These are phyloP conservation scores for Periconia sp. DNA, from an alignment of 2,329 filamentous ascomycete species.

Conservation along the genomic window DNA sequence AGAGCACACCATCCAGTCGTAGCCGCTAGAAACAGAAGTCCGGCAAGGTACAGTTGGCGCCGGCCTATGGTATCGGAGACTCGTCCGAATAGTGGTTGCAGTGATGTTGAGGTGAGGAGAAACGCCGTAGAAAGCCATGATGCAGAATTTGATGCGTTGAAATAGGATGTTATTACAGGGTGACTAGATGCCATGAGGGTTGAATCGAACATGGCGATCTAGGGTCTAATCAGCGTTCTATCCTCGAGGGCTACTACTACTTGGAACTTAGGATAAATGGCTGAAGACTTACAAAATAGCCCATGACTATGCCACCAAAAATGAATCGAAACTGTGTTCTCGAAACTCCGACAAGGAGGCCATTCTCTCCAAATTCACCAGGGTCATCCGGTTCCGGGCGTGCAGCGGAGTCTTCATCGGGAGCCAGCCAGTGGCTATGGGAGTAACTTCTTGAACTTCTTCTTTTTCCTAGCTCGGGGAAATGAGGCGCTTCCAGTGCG, in stretches of 20 bases:
- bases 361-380: conserved; percentile 36
- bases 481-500: conserved; percentile 27
- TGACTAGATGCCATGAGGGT: conserved; percentile 84
- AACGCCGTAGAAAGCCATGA: conserved; percentile 85
- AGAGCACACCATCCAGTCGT: conserved; percentile 74
- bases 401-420: conserved; percentile 25
- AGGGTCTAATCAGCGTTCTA: conserved; percentile 28
- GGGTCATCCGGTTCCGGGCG: conserved; percentile 25
- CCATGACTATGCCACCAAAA: conserved; percentile 44
- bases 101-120: conserved; percentile 75
- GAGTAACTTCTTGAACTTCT: conserved; percentile 27
- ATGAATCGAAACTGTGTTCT: conserved; percentile 43
- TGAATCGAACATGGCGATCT: conserved; percentile 67
- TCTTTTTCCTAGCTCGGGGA: conserved; percentile 29
- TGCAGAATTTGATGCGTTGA: conserved; percentile 76
- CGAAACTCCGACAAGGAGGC: conserved; percentile 40
- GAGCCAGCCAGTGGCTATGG: conserved; percentile 30
- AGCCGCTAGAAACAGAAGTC: conserved; percentile 66
- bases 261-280: neutral
- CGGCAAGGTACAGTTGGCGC: conserved; percentile 69
- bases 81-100: conserved; percentile 76
- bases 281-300: conserved; percentile 44
- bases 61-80: conserved; percentile 76
- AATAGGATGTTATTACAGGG: conserved; percentile 81
- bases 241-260: neutral